Conservation (phyloP, 2,329 filamentous ascomycete species). For the Colletotrichum viniferum region DNA sequence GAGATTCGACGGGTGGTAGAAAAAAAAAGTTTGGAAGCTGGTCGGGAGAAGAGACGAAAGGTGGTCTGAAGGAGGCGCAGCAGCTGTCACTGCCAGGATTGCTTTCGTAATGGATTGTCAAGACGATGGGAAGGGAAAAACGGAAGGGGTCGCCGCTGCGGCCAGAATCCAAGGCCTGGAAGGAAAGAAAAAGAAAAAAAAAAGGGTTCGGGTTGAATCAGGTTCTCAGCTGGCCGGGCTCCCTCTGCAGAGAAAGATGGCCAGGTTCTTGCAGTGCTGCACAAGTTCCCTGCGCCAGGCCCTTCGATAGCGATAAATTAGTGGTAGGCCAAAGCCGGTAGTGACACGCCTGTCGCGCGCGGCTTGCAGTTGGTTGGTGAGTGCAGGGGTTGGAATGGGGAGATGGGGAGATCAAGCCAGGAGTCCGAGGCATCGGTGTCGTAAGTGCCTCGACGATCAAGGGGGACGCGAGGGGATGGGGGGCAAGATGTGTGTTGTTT, state of each 20-base stretch:
- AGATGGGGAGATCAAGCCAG: background rate
- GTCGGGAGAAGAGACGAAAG: background rate
- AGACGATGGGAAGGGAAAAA: background rate
- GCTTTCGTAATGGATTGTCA: background rate
- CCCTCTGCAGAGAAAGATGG: background rate
- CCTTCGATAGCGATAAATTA: background rate
- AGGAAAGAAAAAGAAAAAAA: background rate
- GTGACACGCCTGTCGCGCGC: background rate
- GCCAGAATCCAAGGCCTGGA: background rate
- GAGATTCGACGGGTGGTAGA: background rate
- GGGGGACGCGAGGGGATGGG: background rate
- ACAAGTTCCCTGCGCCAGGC: background rate
- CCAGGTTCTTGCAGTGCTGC: background rate
- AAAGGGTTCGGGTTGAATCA: background rate
- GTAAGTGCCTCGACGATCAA: background rate
- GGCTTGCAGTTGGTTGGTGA: constrained; percentile 4
- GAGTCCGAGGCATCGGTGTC: background rate
- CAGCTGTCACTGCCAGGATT: constrained; percentile 13
- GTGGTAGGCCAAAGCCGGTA: background rate
- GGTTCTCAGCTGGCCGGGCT: background rate
- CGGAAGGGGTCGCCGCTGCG: background rate
- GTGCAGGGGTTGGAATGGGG: background rate
- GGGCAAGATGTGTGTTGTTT: background rate
- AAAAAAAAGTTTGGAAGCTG: background rate
- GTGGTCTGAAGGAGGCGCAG: constrained; percentile 12